Conservation (phyloP, 805 yeast genomes). For the Ogataea haglerorum region DNA sequence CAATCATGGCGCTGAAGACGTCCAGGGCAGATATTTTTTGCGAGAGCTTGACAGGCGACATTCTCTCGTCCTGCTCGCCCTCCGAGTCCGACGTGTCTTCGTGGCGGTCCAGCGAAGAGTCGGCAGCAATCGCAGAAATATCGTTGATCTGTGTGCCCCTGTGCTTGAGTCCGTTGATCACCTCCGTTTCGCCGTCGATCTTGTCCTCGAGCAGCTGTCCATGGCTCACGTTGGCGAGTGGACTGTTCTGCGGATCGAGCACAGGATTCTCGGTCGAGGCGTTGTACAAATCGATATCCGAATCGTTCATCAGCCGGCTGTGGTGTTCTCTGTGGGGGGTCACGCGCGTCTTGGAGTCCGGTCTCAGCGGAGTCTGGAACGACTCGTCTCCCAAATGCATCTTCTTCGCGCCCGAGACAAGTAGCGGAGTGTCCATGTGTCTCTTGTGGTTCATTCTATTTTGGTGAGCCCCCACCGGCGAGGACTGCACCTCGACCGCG, state of each 20-base stretch:
- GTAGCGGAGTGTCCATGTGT: slow-evolving; percentile 11
- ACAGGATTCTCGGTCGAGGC: slow-evolving; percentile 14
- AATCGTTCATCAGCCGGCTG: slow-evolving; percentile 22
- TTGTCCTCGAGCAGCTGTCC: slow-evolving; percentile 24
- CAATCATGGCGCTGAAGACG: slow-evolving; percentile 21
- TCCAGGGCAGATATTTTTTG: slow-evolving; percentile 20
- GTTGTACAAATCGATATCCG: slow-evolving; percentile 18
- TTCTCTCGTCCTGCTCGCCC: slow-evolving; percentile 18
- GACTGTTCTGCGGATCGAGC: slow-evolving; percentile 26
- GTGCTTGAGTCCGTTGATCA: slow-evolving; percentile 19
- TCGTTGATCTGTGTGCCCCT: slow-evolving; percentile 16
- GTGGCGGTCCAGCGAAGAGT: slow-evolving; percentile 19
- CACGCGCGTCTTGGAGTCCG: slow-evolving; percentile 5
- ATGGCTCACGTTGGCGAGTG: slow-evolving; percentile 32
- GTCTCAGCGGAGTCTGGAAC: slow-evolving; percentile 23
- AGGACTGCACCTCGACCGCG: slow-evolving; percentile 20
- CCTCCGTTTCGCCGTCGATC: slow-evolving; percentile 28
- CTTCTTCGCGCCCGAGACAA: slow-evolving; percentile 4
- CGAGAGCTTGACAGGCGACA: slow-evolving; percentile 27
- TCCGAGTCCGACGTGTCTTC: slow-evolving; percentile 8
- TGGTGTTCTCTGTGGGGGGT: slow-evolving; percentile 26
- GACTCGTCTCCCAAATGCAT: slow-evolving; percentile 15
- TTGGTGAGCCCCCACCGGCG: slow-evolving; percentile 25
- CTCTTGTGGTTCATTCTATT: slow-evolving; percentile 17
- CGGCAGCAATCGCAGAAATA: slow-evolving; percentile 22